These are phyloP conservation scores for Diaporthe caulivora DNA, from an alignment of 2,329 filamentous ascomycete species.

Conservation along the genomic window DNA sequence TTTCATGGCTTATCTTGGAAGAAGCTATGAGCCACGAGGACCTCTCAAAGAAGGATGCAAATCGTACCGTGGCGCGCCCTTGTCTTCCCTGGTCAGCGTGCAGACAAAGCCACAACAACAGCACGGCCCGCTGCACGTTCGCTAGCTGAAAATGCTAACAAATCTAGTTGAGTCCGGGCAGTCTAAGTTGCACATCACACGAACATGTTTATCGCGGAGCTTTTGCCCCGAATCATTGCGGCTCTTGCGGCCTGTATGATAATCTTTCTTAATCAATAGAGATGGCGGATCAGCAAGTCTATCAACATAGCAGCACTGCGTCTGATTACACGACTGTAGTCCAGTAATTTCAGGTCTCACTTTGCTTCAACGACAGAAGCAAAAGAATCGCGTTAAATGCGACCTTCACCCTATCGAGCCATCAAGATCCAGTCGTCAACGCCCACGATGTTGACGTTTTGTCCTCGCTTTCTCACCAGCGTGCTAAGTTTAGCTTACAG, in stretches of 20 bases:
- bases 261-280: rapidly evolving
- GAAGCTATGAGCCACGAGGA: neutral
- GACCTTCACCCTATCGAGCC: neutral
- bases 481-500: neutral
- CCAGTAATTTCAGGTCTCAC: neutral
- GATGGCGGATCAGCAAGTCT: no score
- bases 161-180: neutral
- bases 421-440: neutral
- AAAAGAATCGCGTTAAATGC: no score
- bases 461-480: neutral
- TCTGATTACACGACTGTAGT: no score
- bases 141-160: neutral
- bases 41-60: neutral
- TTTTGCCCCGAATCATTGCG: neutral
- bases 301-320: no score
- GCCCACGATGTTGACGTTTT: no score
- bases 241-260: neutral
- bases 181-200: no score
- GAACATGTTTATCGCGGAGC: neutral
- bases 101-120: no score
- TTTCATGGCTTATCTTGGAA: neutral
- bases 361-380: no score
- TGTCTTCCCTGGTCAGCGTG: no score
- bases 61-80: neutral
- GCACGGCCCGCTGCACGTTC: neutral